Evolutionary conservation across 106 monocot species (phyloP), one percentile per base, ranked within the genome.

Genomic region (Acorus gramineus): DNA sequence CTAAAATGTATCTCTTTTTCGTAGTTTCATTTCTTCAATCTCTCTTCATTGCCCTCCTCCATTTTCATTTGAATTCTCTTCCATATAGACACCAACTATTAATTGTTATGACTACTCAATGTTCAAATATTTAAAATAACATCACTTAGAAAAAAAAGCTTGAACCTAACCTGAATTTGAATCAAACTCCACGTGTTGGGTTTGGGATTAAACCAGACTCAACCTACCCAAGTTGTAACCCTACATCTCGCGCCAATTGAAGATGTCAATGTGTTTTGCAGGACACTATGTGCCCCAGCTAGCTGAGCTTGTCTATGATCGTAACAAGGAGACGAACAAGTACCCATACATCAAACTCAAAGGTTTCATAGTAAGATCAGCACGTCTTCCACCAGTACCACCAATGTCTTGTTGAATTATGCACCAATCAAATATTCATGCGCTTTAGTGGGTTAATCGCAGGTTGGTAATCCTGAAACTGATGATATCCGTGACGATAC

Each of bases 281-380:
- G 84, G 91, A 60, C 91, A 91, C 51, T 86, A 91, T 79, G 91
- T 91, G 4, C 91, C 91, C 55, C 91, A 91, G 50, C 78, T 91
- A 13, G 81, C 91, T 43, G 91, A 91, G 57, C 66, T 91, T 44
- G 62, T 91, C 14, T 74, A 86, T 67, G 84, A 91, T 4, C 75
- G 75, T 55, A 85, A 84, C 77, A 78, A 82, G 46, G 79, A 76
- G 47, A 50, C 47, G 2, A 72, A 71, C 9, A 77, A 68, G n/a
- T 56, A 77, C 57, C 63, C 71, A 44, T 53, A 66, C 44, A 84
- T 92, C 69, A 92, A 92, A 71, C 43, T 92, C 61, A 82, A 82
- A 70, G 92, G 92, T 2, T 92, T 92, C 68, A 87, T 92, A 14
- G 85, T 78, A 63, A 66, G 49, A 12, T 46, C 51, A 46, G 5